Evolutionary conservation across 2,329 filamentous ascomycete species (phyloP), one percentile per base, ranked within the genome.

Genomic region (Diaporthe velutina): DNA sequence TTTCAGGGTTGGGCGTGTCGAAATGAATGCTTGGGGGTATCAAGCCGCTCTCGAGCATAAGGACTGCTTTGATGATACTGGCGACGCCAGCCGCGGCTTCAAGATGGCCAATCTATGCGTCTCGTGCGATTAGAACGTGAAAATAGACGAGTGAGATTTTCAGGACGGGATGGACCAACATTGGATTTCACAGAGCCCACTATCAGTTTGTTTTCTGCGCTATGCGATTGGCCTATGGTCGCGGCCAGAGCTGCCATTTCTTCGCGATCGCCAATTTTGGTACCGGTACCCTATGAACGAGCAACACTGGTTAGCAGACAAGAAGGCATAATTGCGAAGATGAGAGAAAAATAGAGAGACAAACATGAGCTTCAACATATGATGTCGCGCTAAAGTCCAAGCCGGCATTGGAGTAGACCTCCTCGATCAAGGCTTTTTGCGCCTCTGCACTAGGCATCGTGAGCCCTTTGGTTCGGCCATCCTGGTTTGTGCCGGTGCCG

Each of bases 401-500:
- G 12, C 75, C 81, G 13, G 77, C 77, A 2, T 64, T 57, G 0
- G 22, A 22, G 33, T 81, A 81, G 6, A 76, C 74, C 35, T 54
- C 58, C 5, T 76, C 75, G n/a, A 79, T 78, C 4, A 81, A 77
- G 2, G 67, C 74, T 2, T 48, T 74, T 57, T 81, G 79, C 1
- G 79, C 79, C 15, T 64, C 54, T 3, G 73, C 71, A 52, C 73
- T 84, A 0, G 84, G 84, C 61, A 82, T 78, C 0, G 82, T 82
- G 42, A 85, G 82, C 4, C 83, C 83, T n/a, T 80, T 77, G 0
- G 82, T 86, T 25, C 78, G 78, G 25, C 84, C 85, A 68, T 86
- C 83, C 55, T 86, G 84, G 73, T 87, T 84, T 0, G 84, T 79
- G 0, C 79, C 83, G 0, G 83, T 83, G 1, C 79, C 82, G 0